Evolutionary conservation across 306 rosid species (phyloP).

Genomic region (Cajanus cajan): DNA sequence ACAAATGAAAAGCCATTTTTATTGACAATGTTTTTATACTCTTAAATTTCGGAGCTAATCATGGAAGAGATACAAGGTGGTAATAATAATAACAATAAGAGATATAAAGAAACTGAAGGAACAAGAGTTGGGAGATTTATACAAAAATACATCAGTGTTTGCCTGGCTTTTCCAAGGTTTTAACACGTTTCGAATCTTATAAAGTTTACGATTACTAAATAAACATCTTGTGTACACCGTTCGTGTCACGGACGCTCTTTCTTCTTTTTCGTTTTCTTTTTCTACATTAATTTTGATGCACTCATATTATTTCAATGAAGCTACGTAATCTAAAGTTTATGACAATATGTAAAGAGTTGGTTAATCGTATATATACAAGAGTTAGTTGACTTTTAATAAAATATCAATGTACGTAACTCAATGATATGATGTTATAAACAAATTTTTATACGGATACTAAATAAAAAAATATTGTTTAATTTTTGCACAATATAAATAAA

Average conservation of each 20-base stretch:
- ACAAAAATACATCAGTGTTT: slow-evolving; percentile 5
- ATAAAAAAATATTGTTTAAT: neutral
- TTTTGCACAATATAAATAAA: neutral
- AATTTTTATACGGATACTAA: neutral
- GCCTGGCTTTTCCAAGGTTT: slow-evolving; percentile 47
- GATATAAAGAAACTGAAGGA: neutral
- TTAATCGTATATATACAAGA: no score
- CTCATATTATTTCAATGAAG: neutral
- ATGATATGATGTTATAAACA: neutral
- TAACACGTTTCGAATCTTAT: slow-evolving; percentile 53
- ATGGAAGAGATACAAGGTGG: slow-evolving; percentile 19
- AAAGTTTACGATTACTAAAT: neutral
- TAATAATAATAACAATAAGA: neutral
- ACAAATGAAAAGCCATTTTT: slow-evolving; percentile 19
- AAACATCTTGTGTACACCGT: neutral
- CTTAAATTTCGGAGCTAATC: slow-evolving; percentile 27
- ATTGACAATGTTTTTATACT: neutral
- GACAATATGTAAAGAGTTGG: neutral
- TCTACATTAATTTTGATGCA: neutral
- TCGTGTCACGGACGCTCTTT: neutral
- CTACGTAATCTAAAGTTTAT: neutral
- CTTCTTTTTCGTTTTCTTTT: neutral
- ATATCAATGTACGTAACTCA: neutral
- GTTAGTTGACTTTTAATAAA: neutral
- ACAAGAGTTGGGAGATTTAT: slow-evolving; percentile 12